Evolutionary conservation across 768 basidiomycete genomes (phyloP).

Genomic region (Austroboletus eburneus): DNA sequence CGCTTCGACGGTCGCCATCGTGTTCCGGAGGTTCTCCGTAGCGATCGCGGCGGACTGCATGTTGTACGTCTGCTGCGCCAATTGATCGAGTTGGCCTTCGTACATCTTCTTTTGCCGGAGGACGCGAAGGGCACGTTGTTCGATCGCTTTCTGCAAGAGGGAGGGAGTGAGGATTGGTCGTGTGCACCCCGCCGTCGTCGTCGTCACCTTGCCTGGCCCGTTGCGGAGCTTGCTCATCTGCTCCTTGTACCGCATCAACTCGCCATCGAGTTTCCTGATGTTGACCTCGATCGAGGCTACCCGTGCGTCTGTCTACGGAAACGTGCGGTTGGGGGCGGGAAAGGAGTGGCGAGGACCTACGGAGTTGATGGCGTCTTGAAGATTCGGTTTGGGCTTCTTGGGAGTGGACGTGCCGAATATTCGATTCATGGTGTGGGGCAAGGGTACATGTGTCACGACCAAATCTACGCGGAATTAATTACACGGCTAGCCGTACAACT

Average conservation of each 20-base stretch:
- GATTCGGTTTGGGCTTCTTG: constrained; percentile 80
- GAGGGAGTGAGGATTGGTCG: neutral
- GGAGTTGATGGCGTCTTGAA: constrained; percentile 91
- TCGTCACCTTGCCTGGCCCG: constrained; percentile 87
- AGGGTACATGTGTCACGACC: neutral
- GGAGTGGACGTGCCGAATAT: constrained; percentile 72
- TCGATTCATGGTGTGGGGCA: constrained; percentile 61
- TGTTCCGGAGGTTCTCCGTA: constrained; percentile 97
- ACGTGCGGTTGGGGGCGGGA: neutral
- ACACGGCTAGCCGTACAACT: too few species aligned
- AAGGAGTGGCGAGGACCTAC: constrained; percentile 39
- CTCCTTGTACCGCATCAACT: constrained; percentile 87
- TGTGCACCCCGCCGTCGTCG: neutral
- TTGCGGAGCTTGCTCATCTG: constrained; percentile 92
- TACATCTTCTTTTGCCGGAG: constrained; percentile 97
- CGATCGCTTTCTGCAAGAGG: constrained; percentile 71
- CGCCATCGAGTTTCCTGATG: constrained; percentile 92
- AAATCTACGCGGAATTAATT: too few species aligned
- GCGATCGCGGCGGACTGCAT: constrained; percentile 95
- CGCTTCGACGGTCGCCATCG: constrained; percentile 97
- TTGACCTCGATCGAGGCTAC: constrained; percentile 92
- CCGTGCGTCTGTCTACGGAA: constrained; percentile 74
- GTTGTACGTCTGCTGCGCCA: constrained; percentile 95
- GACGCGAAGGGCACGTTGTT: constrained; percentile 89
- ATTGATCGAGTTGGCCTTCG: constrained; percentile 84